Percentiles rank a stretch among this genome's conserved stretches.
Evolutionary conservation across 768 basidiomycete species (phyloP).

Genomic region (Russula earlei): DNA sequence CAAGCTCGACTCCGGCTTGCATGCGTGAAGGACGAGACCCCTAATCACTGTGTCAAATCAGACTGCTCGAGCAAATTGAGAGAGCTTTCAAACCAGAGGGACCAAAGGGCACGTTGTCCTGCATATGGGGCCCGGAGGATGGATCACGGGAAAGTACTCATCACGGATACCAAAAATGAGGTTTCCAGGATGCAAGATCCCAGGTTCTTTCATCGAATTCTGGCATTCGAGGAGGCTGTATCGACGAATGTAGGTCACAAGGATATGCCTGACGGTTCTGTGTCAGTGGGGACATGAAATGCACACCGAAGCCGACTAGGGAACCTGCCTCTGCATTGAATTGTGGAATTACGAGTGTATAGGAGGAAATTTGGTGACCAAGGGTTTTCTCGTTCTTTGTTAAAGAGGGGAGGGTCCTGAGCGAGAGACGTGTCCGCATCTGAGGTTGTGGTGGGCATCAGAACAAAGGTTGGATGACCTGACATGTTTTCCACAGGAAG

Average conservation of each 20-base stretch:
- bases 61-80: too few relatives aligned
- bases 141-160: neutral
- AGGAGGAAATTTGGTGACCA: too few relatives aligned
- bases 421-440: neutral
- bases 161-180: too few relatives aligned
- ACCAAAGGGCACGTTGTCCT: neutral
- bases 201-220: too few relatives aligned
- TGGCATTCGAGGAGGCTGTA: neutral
- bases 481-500: neutral
- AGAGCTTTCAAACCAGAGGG: neutral
- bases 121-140: neutral
- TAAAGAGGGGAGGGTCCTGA: neutral
- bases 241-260: too few relatives aligned
- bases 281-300: too few relatives aligned
- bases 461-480: neutral
- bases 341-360: too few relatives aligned
- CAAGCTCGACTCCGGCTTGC: neutral
- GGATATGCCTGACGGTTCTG: too few relatives aligned
- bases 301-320: too few relatives aligned
- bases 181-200: too few relatives aligned
- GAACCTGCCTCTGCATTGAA: too few relatives aligned
- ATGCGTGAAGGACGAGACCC: neutral
- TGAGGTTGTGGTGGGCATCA: neutral
- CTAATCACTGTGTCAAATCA: neutral
- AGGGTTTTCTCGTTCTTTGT: too few relatives aligned